A percentile compares a stretch with the other conserved stretches of the same genome.
Conservation (phyloP, 208 protist species). For the Herpetomonas samuelpessoai region DNA sequence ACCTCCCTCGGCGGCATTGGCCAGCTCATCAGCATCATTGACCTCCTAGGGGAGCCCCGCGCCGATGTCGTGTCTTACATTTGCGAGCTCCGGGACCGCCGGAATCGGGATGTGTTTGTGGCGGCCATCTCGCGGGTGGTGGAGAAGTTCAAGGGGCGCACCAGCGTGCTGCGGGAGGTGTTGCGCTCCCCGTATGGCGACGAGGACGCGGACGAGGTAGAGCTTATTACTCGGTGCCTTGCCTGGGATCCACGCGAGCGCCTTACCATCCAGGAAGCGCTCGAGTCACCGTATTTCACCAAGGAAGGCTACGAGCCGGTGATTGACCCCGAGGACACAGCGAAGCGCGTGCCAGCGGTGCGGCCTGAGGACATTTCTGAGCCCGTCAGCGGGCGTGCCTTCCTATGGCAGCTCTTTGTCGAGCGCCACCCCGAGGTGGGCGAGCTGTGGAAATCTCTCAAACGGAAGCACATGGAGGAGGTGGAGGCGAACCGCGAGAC, state of each 20-base stretch:
- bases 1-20: conserved; percentile 86
- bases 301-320: conserved; percentile 65
- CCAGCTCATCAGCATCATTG: conserved; percentile 93
- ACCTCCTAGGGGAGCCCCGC: conserved; percentile 74
- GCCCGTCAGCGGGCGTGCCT: conserved; percentile 54
- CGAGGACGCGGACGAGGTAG: conserved; percentile 68
- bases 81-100: conserved; percentile 46
- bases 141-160: conserved; percentile 1
- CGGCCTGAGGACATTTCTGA: conserved; percentile 52
- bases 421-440: conserved; percentile 75
- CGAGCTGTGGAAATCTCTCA: conserved; percentile 56
- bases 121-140: conserved; percentile 23
- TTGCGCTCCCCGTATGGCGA: conserved; percentile 63
- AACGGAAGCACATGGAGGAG: conserved; percentile 36
- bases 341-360: conserved; percentile 49
- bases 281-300: conserved; percentile 79
- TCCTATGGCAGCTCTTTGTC: conserved; percentile 78
- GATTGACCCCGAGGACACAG: conserved; percentile 63
- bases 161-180: conserved; percentile 23
- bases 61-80: conserved; percentile 74
- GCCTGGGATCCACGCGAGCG: conserved; percentile 71
- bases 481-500: neutral
- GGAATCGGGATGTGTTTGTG: conserved; percentile 40
- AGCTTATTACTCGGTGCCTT: conserved; percentile 66
- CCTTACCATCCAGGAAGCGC: conserved; percentile 61